These are phyloP conservation scores for Macadamia integrifolia DNA, from an alignment of 164 flowering plant genomes.

Conservation along the genomic window DNA sequence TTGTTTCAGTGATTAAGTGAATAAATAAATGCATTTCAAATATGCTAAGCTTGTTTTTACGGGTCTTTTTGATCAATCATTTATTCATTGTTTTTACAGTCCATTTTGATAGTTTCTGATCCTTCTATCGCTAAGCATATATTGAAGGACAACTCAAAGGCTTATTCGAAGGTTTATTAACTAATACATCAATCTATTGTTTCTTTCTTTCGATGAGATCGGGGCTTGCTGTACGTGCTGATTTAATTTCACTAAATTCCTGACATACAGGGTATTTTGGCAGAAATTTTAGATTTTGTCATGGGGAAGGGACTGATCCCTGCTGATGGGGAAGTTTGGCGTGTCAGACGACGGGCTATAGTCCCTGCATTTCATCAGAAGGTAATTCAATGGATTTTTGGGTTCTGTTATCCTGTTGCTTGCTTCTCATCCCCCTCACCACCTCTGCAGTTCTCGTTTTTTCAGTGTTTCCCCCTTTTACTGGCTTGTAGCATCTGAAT, in stretches of 20 bases:
- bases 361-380: conserved; percentile 96
- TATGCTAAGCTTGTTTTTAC: background rate
- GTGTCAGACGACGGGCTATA: conserved; percentile 76
- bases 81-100: conserved; percentile 48
- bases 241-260: conserved; percentile 4
- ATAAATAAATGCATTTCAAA: background rate
- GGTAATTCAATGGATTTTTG: conserved; percentile 32
- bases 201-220: background rate
- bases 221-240: background rate
- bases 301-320: conserved; percentile 99
- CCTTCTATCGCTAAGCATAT: conserved; percentile 89
- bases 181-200: background rate
- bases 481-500: background rate
- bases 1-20: background rate
- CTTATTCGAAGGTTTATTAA: conserved; percentile 78
- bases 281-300: conserved; percentile 93
- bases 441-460: background rate
- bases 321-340: conserved; percentile 99
- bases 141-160: conserved; percentile 76
- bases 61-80: conserved; percentile 4
- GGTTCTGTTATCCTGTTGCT: background rate
- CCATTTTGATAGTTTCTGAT: conserved; percentile 92
- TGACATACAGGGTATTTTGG: conserved; percentile 77
- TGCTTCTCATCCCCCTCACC: background rate
- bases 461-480: background rate